A percentile compares a stretch with the other conserved stretches of the same genome.
Evolutionary conservation across 1,139 yeast genomes (phyloP).

Genomic region (Cylindricascospora bacillispora): DNA sequence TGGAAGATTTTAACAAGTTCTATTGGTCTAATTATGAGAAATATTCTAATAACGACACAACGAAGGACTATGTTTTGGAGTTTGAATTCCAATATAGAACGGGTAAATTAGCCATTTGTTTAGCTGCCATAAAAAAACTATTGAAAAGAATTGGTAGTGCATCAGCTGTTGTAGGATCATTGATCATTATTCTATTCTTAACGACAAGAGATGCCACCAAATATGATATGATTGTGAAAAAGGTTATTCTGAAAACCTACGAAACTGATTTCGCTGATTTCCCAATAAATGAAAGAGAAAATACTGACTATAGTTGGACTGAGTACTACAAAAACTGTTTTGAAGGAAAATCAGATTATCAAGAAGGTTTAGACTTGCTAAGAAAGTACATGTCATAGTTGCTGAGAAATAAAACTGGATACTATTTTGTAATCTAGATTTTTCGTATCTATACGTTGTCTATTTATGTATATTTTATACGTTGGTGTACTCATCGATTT

Average conservation of each 20-base stretch:
- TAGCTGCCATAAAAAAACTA: slow-evolving; percentile 30
- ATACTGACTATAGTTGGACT: slow-evolving; percentile 16
- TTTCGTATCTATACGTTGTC: too few relatives aligned
- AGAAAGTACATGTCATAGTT: too few relatives aligned
- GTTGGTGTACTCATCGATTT: too few relatives aligned
- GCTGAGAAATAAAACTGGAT: too few relatives aligned
- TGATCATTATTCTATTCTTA: slow-evolving; percentile 16
- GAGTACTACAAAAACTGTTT: slow-evolving; percentile 7
- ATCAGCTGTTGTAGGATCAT: slow-evolving; percentile 15
- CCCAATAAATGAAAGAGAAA: slow-evolving; percentile 13
- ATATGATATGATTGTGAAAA: slow-evolving; percentile 25
- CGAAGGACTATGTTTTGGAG: slow-evolving; percentile 29
- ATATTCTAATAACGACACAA: slow-evolving; percentile 24
- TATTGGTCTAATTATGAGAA: slow-evolving; percentile 28
- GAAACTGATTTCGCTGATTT: slow-evolving; percentile 22
- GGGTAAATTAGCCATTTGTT: slow-evolving; percentile 35
- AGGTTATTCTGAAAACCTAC: slow-evolving; percentile 27
- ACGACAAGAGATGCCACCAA: slow-evolving; percentile 12
- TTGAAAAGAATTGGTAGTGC: slow-evolving; percentile 9
- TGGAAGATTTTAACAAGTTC: slow-evolving; percentile 28
- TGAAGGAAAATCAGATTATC: too few relatives aligned
- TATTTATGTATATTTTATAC: too few relatives aligned
- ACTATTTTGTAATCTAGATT: too few relatives aligned
- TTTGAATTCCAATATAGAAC: slow-evolving; percentile 32
- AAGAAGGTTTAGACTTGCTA: too few relatives aligned